These are phyloP conservation scores for Hymenochaete sp. DNA, from an alignment of 1,284 basidiomycete genomes.

Conservation along the genomic window DNA sequence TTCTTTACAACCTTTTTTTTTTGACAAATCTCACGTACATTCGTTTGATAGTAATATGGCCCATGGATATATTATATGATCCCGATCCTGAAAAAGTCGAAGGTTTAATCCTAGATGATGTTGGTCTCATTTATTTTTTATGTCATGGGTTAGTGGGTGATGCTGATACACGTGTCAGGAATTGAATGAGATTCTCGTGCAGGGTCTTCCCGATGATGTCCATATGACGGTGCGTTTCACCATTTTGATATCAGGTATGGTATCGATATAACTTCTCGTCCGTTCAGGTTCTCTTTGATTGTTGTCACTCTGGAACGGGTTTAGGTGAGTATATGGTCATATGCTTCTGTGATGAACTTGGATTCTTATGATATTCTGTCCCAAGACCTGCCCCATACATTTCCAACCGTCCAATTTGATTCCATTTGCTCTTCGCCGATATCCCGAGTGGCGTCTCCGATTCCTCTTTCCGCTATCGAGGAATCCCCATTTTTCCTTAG, in stretches of 20 bases:
- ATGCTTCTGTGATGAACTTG: no score
- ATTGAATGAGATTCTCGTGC: conserved; percentile 13
- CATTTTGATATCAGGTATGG: not conserved
- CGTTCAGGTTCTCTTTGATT: conserved; percentile 17
- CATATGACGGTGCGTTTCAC: conserved; percentile 16
- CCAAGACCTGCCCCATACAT: no score
- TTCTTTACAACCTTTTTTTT: not conserved
- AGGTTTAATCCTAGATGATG: conserved; percentile 18
- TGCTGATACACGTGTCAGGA: not conserved
- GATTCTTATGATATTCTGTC: no score
- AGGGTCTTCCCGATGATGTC: conserved; percentile 14
- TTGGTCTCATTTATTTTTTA: not conserved
- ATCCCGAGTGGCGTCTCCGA: not conserved
- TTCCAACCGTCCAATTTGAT: no score
- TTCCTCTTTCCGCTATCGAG: not conserved
- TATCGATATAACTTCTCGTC: not conserved
- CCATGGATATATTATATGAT: conserved; percentile 11
- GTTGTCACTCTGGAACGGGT: conserved; percentile 18
- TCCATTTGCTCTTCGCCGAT: no score
- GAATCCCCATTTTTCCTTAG: not conserved
- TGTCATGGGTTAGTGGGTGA: not conserved
- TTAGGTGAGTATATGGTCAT: conserved; percentile 17
- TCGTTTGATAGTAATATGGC: conserved; percentile 15
- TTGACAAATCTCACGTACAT: not conserved
- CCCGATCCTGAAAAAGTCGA: conserved; percentile 1